A percentile compares a stretch with the other conserved stretches of the same genome.
phyloP scores from a whole-genome alignment of 805 yeast genomes.

The Starmerella scarabaei region DNA sequence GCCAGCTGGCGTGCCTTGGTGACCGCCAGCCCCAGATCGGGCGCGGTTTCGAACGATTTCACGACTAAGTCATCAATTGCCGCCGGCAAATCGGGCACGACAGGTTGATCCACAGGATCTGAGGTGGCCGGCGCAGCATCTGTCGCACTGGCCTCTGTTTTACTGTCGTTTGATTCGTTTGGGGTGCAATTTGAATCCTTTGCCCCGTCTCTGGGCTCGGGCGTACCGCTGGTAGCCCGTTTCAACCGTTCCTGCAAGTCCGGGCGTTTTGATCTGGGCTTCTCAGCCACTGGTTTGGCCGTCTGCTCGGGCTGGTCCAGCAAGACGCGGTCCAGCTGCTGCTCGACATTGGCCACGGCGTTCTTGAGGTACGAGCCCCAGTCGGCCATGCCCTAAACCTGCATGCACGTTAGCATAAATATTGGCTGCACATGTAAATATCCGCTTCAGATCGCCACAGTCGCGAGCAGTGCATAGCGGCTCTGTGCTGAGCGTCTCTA shows the following conservation, averaged over 20 bases:
- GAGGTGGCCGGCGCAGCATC: too few relatives aligned
- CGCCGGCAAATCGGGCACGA: too few relatives aligned
- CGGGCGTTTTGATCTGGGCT: constrained; percentile 30
- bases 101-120: too few relatives aligned
- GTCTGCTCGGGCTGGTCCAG: constrained; percentile 17
- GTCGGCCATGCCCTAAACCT: too few relatives aligned
- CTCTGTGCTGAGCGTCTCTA: too few relatives aligned
- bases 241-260: constrained; percentile 80
- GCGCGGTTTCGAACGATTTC: constrained; percentile 44
- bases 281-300: neutral
- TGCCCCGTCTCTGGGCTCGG: constrained; percentile 19
- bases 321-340: constrained; percentile 30
- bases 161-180: neutral
- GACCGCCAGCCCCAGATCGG: constrained; percentile 21
- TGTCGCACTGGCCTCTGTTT: neutral
- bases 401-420: too few relatives aligned
- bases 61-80: constrained; percentile 24
- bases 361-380: constrained; percentile 28
- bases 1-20: constrained; percentile 10
- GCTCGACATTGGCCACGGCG: constrained; percentile 34
- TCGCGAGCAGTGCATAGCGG: too few relatives aligned
- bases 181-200: too few relatives aligned
- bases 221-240: constrained; percentile 46
- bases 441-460: too few relatives aligned
- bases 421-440: too few relatives aligned